A percentile compares a stretch with the other conserved stretches of the same genome.
These are phyloP conservation scores for Apiotrichum gamsii DNA, from an alignment of 1,284 basidiomycete genomes.

Conservation along the genomic window DNA sequence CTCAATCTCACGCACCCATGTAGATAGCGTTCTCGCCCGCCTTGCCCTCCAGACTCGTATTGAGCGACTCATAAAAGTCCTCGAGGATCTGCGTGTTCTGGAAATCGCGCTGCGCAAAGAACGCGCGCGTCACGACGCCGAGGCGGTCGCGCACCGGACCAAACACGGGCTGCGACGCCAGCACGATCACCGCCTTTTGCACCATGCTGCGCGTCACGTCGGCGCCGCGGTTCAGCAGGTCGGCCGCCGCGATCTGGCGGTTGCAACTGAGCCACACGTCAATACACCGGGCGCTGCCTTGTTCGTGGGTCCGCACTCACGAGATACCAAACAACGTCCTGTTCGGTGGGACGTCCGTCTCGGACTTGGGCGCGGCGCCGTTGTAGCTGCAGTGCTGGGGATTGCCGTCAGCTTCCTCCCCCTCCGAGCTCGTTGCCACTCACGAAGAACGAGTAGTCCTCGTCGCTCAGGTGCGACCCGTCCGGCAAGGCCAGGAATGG, in stretches of 20 bases:
- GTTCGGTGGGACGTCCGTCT: slow-evolving; percentile 38
- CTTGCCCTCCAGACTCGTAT: slow-evolving; percentile 47
- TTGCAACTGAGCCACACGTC: slow-evolving; percentile 62
- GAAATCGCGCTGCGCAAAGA: slow-evolving; percentile 87
- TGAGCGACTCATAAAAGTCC: slow-evolving; percentile 70
- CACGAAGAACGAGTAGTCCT: slow-evolving; percentile 93
- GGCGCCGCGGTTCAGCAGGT: slow-evolving; percentile 70
- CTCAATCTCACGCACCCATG: slow-evolving; percentile 30
- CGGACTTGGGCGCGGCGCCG: slow-evolving; percentile 2
- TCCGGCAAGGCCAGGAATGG: slow-evolving; percentile 98
- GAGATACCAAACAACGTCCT: slow-evolving; percentile 88
- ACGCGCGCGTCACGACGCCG: slow-evolving; percentile 87
- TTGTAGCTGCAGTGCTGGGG: slow-evolving; percentile 57
- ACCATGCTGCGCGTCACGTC: slow-evolving; percentile 94
- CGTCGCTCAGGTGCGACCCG: slow-evolving; percentile 85
- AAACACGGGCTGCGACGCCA: slow-evolving; percentile 83
- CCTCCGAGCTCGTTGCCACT: slow-evolving; percentile 10
- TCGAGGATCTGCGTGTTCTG: slow-evolving; percentile 72
- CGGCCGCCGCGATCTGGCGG: slow-evolving; percentile 79
- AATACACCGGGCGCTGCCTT: slow-evolving; percentile 4
- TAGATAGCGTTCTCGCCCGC: slow-evolving; percentile 43
- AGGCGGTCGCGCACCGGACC: slow-evolving; percentile 63
- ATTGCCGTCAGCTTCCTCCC: slow-evolving; percentile 38
- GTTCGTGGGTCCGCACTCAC: slow-evolving; percentile 49
- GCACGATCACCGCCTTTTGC: slow-evolving; percentile 93